Evolutionary conservation across 1,284 basidiomycete genomes (phyloP).

Genomic region (Marasmius tenuissimus): DNA sequence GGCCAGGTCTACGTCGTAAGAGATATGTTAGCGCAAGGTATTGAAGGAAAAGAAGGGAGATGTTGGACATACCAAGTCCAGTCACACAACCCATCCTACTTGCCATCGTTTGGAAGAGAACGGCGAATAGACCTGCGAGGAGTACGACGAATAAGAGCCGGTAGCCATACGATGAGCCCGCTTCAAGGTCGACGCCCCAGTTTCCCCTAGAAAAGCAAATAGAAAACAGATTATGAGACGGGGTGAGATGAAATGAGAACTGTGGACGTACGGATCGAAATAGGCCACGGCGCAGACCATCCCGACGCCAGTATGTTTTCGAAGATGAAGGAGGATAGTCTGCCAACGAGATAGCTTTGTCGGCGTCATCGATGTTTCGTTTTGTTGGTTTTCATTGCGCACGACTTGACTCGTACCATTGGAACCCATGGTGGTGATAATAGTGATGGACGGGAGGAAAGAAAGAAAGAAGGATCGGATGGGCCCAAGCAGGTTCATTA

Average conservation of each 20-base stretch:
- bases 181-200: conserved; percentile 76
- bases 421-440: too few species aligned
- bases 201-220: conserved; percentile 49
- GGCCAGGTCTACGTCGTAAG: conserved; percentile 37
- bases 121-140: conserved; percentile 79
- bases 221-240: not conserved
- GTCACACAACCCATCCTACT: conserved; percentile 69
- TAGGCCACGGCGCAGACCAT: conserved; percentile 63
- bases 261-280: conserved; percentile 57
- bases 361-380: too few species aligned
- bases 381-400: too few species aligned
- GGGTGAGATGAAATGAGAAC: not conserved
- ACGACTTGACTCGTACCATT: too few species aligned
- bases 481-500: too few species aligned
- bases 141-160: conserved; percentile 86
- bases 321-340: conserved; percentile 42
- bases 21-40: not conserved
- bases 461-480: too few species aligned
- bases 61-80: conserved; percentile 56
- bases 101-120: conserved; percentile 73
- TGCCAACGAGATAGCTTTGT: not conserved
- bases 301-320: conserved; percentile 57
- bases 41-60: not conserved
- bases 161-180: conserved; percentile 80
- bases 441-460: too few species aligned